Evolutionary conservation across 2,329 filamentous ascomycete genomes (phyloP).

Genomic region (Colletotrichum sp.): DNA sequence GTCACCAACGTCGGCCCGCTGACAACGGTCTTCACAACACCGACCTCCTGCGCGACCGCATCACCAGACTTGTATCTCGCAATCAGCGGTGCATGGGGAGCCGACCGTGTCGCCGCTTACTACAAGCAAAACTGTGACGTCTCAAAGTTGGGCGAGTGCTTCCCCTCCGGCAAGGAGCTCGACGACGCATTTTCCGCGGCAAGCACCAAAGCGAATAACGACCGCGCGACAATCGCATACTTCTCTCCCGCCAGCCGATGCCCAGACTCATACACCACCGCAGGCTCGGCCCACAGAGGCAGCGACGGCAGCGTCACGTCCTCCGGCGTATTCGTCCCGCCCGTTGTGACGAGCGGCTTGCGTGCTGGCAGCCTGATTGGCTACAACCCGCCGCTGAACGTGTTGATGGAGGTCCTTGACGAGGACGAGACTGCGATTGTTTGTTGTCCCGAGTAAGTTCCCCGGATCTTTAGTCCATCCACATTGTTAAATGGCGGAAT

Average conservation of each 20-base stretch:
- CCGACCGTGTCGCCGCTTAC: not conserved
- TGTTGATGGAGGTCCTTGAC: not conserved
- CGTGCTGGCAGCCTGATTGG: not conserved
- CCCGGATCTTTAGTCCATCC: not conserved
- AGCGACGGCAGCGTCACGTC: not conserved
- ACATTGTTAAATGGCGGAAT: fast-evolving
- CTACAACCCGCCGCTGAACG: not conserved
- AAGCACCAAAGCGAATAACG: not conserved
- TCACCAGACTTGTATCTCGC: constrained; percentile 1
- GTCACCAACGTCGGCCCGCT: constrained; percentile 34
- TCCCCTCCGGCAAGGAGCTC: constrained; percentile 22
- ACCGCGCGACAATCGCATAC: constrained; percentile 15
- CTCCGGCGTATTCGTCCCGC: not conserved
- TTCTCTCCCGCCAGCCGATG: constrained; percentile 28
- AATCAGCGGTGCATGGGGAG: not conserved
- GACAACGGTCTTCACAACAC: constrained; percentile 32
- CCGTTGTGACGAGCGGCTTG: not conserved
- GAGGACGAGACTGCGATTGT: not conserved
- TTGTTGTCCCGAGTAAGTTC: not conserved
- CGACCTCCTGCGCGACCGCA: constrained; percentile 24
- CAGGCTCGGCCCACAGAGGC: constrained; percentile 13
- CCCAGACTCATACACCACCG: constrained; percentile 28
- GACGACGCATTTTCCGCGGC: not conserved
- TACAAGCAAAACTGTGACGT: constrained; percentile 1
- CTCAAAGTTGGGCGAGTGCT: constrained; percentile 19